Evolutionary conservation across 768 basidiomycete species (phyloP).

Genomic region (Boletus reticuloceps): DNA sequence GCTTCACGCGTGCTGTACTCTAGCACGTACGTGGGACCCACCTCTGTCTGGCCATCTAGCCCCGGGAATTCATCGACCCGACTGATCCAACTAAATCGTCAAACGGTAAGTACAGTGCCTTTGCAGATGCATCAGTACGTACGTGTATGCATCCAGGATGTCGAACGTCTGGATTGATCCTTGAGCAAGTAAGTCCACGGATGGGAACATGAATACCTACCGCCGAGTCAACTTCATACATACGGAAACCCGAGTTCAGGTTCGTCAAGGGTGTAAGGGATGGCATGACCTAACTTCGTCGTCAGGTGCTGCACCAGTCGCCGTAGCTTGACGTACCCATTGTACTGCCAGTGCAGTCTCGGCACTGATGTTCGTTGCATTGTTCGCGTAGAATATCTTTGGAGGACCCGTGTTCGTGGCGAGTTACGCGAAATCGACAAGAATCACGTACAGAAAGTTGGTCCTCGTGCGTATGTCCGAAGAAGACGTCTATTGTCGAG

Average conservation of each 20-base stretch:
- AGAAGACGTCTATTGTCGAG: constrained; percentile 53
- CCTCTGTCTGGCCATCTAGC: constrained; percentile 52
- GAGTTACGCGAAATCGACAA: not conserved
- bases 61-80: constrained; percentile 55
- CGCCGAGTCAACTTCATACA: constrained; percentile 40
- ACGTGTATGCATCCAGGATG: constrained; percentile 73
- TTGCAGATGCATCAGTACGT: constrained; percentile 18
- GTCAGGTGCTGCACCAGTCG: not conserved
- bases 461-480: constrained; percentile 73
- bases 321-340: constrained; percentile 36
- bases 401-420: not conserved
- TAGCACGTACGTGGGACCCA: constrained; percentile 55
- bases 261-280: constrained; percentile 66
- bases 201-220: constrained; percentile 12
- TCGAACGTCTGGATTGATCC: constrained; percentile 58
- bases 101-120: not conserved
- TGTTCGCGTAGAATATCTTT: constrained; percentile 71
- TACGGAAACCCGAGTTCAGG: constrained; percentile 68
- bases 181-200: too few species aligned
- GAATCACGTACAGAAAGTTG: constrained; percentile 47
- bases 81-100: constrained; percentile 53
- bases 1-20: constrained; percentile 71
- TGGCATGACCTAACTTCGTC: constrained; percentile 35
- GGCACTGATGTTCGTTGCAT: constrained; percentile 55
- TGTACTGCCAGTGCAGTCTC: constrained; percentile 50